Evolutionary conservation across 2,329 filamentous ascomycete species (phyloP).

Genomic region (Epichloe festucae): DNA sequence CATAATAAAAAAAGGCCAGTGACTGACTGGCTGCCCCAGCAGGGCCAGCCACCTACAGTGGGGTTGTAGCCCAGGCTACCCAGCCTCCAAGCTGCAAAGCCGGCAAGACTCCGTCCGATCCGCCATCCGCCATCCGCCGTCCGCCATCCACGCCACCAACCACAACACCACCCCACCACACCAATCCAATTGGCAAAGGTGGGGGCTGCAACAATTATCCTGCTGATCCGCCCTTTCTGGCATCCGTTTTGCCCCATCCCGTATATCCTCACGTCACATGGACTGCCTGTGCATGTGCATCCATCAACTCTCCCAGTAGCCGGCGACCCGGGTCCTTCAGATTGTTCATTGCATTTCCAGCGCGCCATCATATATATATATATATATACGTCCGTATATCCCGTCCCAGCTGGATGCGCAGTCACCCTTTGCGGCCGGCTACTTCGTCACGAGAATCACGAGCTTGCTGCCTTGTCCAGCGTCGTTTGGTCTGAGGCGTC

Average conservation of each 20-base stretch:
- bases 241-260: slow-evolving; percentile 14
- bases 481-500: neutral
- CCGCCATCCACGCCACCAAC: too few species aligned
- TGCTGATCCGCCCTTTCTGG: slow-evolving; percentile 17
- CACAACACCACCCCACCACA: neutral
- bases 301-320: slow-evolving; percentile 10
- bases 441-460: slow-evolving; percentile 6
- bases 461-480: slow-evolving; percentile 2
- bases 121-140: too few species aligned
- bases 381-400: neutral
- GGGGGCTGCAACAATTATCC: slow-evolving; percentile 13
- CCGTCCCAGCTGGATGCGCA: slow-evolving; percentile 14
- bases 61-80: too few species aligned
- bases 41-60: too few species aligned
- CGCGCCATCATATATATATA: neutral
- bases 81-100: too few species aligned
- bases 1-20: too few species aligned
- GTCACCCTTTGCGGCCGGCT: slow-evolving; percentile 11
- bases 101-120: too few species aligned
- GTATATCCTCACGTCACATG: slow-evolving; percentile 19
- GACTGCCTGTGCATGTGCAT: slow-evolving; percentile 15
- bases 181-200: neutral
- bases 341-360: slow-evolving; percentile 4
- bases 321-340: neutral
- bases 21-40: too few species aligned